Evolutionary conservation across 805 yeast genomes (phyloP).

Genomic region (Candida corydali): DNA sequence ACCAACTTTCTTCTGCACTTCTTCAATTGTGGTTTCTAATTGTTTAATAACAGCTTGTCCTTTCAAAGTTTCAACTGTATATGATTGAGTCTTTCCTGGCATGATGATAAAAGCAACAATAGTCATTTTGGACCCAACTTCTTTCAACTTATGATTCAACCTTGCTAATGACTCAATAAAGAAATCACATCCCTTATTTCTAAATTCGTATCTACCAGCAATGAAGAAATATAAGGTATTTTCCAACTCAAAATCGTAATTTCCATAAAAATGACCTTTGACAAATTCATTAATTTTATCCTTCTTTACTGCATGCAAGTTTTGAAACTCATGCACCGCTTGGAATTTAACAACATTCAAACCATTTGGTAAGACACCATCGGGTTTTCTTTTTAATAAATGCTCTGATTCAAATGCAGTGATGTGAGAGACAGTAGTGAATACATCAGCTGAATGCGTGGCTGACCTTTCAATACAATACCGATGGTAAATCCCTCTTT

Average conservation of each 20-base stretch:
- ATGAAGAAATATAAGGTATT: slow-evolving; percentile 93
- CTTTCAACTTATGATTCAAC: slow-evolving; percentile 81
- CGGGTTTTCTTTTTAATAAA: slow-evolving; percentile 90
- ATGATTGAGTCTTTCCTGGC: slow-evolving; percentile 95
- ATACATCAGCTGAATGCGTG: slow-evolving; percentile 92
- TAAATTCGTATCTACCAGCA: slow-evolving; percentile 95
- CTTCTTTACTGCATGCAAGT: slow-evolving; percentile 87
- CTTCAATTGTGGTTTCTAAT: slow-evolving; percentile 81
- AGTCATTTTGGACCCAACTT: slow-evolving; percentile 78
- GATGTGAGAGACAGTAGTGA: slow-evolving; percentile 94
- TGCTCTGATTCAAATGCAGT: slow-evolving; percentile 97
- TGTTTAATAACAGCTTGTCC: slow-evolving; percentile 96
- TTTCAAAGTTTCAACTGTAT: slow-evolving; percentile 90
- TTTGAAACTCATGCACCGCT: slow-evolving; percentile 97
- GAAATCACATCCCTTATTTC: slow-evolving; percentile 96
- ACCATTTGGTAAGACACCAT: slow-evolving; percentile 96
- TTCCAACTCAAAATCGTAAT: slow-evolving; percentile 89
- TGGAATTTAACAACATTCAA: slow-evolving; percentile 92
- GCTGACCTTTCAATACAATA: slow-evolving; percentile 97
- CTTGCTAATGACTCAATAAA: slow-evolving; percentile 91
- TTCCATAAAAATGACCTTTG: slow-evolving; percentile 96
- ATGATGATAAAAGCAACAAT: slow-evolving; percentile 96
- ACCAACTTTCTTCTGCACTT: slow-evolving; percentile 83
- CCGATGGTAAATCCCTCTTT: slow-evolving; percentile 94
- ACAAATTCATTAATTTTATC: slow-evolving; percentile 91